These are phyloP conservation scores for Tuber magnatum DNA, from an alignment of 495 filamentous ascomycete species.

Conservation along the genomic window DNA sequence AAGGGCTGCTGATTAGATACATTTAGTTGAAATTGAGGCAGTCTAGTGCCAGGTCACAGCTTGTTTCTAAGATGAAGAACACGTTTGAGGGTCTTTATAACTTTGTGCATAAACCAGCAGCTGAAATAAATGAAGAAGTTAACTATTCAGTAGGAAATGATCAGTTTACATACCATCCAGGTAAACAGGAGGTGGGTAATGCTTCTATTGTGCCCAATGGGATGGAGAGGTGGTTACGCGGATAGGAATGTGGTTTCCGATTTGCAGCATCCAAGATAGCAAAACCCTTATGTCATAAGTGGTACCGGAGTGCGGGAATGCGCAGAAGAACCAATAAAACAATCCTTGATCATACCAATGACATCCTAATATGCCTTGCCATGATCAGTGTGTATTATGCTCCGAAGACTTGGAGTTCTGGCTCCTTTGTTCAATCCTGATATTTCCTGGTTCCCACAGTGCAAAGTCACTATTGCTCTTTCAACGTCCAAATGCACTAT, in stretches of 20 bases:
- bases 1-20: too few relatives aligned
- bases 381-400: not conserved
- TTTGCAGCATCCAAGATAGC: not conserved
- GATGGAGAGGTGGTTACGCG: not conserved
- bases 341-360: not conserved
- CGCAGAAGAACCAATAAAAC: not conserved
- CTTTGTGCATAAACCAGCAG: not conserved
- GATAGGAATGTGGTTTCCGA: not conserved
- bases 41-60: too few relatives aligned
- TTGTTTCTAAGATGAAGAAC: not conserved
- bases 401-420: not conserved
- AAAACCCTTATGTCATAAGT: not conserved
- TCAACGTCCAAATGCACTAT: not conserved
- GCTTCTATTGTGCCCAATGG: not conserved
- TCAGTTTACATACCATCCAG: not conserved
- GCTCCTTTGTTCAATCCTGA: not conserved
- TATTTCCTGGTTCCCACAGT: not conserved
- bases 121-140: not conserved
- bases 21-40: too few relatives aligned
- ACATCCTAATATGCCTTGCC: not conserved
- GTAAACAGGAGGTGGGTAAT: not conserved
- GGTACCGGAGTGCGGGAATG: not conserved
- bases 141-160: not conserved
- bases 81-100: not conserved
- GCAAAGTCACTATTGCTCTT: not conserved